A percentile compares a stretch with the other conserved stretches of the same genome.
Conservation (phyloP, 306 rosid genomes). For the Pyrus communis region DNA sequence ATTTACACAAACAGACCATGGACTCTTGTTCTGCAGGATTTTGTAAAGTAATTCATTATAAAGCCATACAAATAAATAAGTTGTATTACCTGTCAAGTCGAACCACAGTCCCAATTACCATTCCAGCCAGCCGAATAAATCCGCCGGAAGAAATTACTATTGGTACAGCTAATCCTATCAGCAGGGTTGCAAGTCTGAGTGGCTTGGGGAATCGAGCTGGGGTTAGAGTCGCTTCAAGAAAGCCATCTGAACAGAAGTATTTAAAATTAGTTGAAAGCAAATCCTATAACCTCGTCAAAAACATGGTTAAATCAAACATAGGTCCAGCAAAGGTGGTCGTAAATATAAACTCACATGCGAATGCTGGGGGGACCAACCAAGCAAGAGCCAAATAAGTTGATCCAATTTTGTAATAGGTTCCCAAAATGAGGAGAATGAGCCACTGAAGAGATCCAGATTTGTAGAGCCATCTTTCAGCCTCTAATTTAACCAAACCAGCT, state of each 20-base stretch:
- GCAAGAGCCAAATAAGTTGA: conserved; percentile 88
- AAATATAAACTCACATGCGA: conserved; percentile 59
- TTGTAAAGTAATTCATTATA: no score
- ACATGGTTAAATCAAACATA: conserved; percentile 13
- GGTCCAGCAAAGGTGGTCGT: conserved; percentile 19
- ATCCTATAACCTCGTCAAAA: neutral
- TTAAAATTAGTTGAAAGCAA: conserved; percentile 4
- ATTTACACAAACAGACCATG: neutral
- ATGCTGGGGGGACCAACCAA: conserved; percentile 92
- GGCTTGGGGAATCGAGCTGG: conserved; percentile 80
- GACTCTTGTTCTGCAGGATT: neutral
- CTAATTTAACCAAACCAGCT: conserved; percentile 53
- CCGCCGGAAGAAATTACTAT: conserved; percentile 68
- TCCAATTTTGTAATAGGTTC: conserved; percentile 70
- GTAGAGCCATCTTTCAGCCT: conserved; percentile 98
- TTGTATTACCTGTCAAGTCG: conserved; percentile 70
- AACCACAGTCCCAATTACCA: conserved; percentile 55
- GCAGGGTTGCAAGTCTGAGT: conserved; percentile 72
- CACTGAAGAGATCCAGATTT: conserved; percentile 93
- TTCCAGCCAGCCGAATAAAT: conserved; percentile 56
- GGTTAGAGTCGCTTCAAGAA: conserved; percentile 86
- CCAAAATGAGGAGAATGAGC: conserved; percentile 76
- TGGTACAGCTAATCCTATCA: conserved; percentile 69
- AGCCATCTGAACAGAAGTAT: conserved; percentile 59
- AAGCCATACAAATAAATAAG: no score